Evolutionary conservation across 257 asterid species (phyloP).

Genomic region (Fraxinus anomala): DNA sequence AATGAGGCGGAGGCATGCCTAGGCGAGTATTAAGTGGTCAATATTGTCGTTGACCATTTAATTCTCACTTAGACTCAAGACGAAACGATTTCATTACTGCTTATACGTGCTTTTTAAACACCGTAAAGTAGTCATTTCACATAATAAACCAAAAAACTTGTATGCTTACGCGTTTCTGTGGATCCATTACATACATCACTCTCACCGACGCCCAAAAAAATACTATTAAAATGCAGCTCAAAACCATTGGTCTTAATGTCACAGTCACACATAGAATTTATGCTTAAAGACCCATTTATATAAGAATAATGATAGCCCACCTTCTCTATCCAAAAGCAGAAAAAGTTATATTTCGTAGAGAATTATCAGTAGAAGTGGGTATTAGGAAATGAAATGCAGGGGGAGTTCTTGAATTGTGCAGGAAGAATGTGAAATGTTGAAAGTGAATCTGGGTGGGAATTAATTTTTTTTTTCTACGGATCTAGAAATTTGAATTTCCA

Average conservation of each 20-base stretch:
- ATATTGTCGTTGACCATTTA: too few relatives aligned
- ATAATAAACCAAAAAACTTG: neutral
- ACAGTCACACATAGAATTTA: neutral
- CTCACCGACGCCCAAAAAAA: neutral
- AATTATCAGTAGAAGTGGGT: slow-evolving; percentile 29
- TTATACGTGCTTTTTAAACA: too few relatives aligned
- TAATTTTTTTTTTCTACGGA: slow-evolving; percentile 22
- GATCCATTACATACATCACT: neutral
- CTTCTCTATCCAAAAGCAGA: slow-evolving; percentile 18
- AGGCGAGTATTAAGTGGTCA: too few relatives aligned
- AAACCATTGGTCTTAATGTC: slow-evolving; percentile 37
- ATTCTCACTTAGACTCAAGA: too few relatives aligned
- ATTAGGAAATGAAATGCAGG: slow-evolving; percentile 9
- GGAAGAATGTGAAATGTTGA: neutral
- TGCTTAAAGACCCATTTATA: slow-evolving; percentile 1
- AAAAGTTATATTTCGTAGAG: neutral
- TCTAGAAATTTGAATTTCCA: slow-evolving; percentile 29
- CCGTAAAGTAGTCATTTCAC: neutral
- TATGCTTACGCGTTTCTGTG: neutral
- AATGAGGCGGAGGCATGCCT: too few relatives aligned
- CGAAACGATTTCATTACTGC: too few relatives aligned
- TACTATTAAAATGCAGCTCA: slow-evolving; percentile 32
- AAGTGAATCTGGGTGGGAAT: slow-evolving; percentile 25
- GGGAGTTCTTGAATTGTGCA: slow-evolving; percentile 21
- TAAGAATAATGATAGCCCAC: slow-evolving; percentile 14